Conservation (phyloP, 2,329 filamentous ascomycete species). For the Botrytis cinerea region DNA sequence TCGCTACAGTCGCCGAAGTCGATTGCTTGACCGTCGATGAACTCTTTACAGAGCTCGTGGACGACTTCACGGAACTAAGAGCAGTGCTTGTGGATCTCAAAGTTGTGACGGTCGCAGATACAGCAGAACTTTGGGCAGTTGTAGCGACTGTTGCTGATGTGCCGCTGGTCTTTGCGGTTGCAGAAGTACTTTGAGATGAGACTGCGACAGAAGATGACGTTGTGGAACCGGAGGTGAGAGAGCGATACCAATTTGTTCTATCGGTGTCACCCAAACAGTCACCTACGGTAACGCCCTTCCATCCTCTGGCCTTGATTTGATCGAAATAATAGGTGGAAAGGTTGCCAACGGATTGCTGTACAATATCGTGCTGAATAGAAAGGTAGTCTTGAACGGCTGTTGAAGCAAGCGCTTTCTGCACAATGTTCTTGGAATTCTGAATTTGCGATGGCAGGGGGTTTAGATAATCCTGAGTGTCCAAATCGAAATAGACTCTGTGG, state of each 20-base stretch:
- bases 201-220: background rate
- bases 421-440: conserved; percentile 49
- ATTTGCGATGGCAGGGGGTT: conserved; percentile 46
- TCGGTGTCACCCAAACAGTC: conserved; percentile 48
- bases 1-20: background rate
- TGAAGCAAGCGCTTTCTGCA: conserved; percentile 43
- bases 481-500: conserved; percentile 51
- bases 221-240: conserved; percentile 19
- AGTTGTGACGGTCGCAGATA: background rate
- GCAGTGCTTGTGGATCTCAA: conserved; percentile 6
- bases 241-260: conserved; percentile 46
- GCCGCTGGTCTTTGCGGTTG: background rate
- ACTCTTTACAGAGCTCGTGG: background rate
- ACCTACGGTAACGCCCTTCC: conserved; percentile 47
- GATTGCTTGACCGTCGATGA: conserved; percentile 4
- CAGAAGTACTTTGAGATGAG: conserved; percentile 2
- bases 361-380: conserved; percentile 47
- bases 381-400: conserved; percentile 42
- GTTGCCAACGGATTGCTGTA: conserved; percentile 39
- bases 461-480: conserved; percentile 53
- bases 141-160: background rate
- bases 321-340: conserved; percentile 39
- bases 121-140: background rate
- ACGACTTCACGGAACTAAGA: background rate
- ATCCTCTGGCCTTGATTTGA: conserved; percentile 42